Base-by-base conservation (phyloP, 2,329 filamentous ascomycete species). In the Trichoderma guizhouense region DNA sequence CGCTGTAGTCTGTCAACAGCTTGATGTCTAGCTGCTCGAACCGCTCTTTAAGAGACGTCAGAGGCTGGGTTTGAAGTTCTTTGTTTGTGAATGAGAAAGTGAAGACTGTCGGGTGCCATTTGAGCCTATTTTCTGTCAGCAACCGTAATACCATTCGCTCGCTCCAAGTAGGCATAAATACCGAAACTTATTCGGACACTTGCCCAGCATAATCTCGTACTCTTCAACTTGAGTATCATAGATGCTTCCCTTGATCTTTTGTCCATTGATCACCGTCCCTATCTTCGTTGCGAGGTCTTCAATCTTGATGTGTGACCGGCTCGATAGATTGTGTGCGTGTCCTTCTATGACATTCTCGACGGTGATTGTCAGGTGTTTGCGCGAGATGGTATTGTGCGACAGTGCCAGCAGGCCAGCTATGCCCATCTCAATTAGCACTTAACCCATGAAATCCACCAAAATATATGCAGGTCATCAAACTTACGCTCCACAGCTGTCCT, bases 1-100 rank as follows among this genome's bases (percentile, higher is more conserved):
- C 83, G 28, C 92, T 83, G 80, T 94, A 98, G 5, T 94, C 91
- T 57, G 88, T 85, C 15, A 92, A 84, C 15, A 94, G 91, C 80
- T 98, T 98, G 80, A 98, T 91, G 78, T 97, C 96, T n/a, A 97
- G 86, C 58, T 91, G 88, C 79, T 97, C 94, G 21, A 98, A 88
- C 68, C 87, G 87, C 36, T 87, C 83, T 73, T 89, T 89, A 30
- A 94, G 86, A 21, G 84, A 84, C 2, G 84, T 82, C 69, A 95
- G 84, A 2, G 91, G 89, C 76, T 91, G 89, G 73, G 86, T 85
- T 74, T 91, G 93, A 39, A 91, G 82, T 76, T 94, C 72, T 76
- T 90, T 91, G 71, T 86, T 87, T 15, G 90, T 89, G 72, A 92
- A 91, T 5, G 92, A 93, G 78, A 96, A 95, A 57, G 90, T 93